Percentiles rank a stretch among this genome's conserved stretches.
phyloP scores from a whole-genome alignment of 2,329 filamentous ascomycete genomes.

The Elsinoe fawcettii region DNA sequence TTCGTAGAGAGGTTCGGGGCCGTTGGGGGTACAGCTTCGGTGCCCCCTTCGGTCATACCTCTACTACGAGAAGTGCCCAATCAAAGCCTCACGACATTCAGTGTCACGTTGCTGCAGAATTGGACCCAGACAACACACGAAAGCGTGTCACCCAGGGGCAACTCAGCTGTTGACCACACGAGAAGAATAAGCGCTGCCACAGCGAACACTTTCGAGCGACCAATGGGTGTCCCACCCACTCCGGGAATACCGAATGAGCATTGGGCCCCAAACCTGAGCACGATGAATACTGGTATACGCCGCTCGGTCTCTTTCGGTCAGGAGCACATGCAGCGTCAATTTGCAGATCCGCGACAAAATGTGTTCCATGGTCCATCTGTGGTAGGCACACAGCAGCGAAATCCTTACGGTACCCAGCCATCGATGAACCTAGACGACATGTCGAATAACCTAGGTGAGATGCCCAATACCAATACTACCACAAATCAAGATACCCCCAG shows the following conservation, averaged over 20 bases:
- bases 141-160: background rate
- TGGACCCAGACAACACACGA: background rate
- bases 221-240: no score
- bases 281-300: background rate
- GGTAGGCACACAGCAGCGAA: background rate
- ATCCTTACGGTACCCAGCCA: background rate
- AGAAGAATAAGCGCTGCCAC: background rate
- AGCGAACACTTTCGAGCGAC: no score
- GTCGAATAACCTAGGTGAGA: background rate
- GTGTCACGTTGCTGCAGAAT: background rate
- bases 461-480: background rate
- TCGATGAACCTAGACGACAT: no score
- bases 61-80: background rate
- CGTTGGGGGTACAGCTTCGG: background rate
- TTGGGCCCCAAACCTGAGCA: background rate
- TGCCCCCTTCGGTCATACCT: background rate
- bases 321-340: background rate
- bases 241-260: background rate
- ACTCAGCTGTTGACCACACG: background rate
- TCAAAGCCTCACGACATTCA: background rate
- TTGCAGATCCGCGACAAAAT: background rate
- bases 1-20: background rate
- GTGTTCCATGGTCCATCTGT: background rate
- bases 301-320: background rate
- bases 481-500: conserved; percentile 12